Base-by-base conservation (phyloP, 768 basidiomycete species). In the Lactarius trivialis region DNA sequence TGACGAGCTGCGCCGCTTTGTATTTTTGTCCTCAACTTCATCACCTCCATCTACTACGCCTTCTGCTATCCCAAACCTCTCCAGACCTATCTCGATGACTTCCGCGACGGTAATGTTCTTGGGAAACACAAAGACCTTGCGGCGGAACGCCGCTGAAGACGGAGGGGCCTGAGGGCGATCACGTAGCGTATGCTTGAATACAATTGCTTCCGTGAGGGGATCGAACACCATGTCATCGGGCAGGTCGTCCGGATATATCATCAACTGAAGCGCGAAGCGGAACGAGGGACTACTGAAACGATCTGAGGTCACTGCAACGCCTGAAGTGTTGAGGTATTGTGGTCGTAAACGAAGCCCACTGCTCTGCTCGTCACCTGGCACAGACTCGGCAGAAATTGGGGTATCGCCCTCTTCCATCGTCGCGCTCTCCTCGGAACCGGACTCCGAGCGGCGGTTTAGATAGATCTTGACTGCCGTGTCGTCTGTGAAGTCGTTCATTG, bases 41-140 rank as follows among this genome's bases (percentile, higher is more conserved):
- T 99, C 97, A 1, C 97, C 97, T 2, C 97, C 97, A 72, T 98
- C 95, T 2, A 98, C 96, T 2, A 99, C 93, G n/a, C 95, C 97
- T 41, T 97, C 96, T 37, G 83, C 77, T 60, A 99, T 97, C 2
- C 97, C 97, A 70, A 98, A 98, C 61, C 93, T 76, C 70, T 98
- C 97, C 65, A 99, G 71, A 6, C 88, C 90, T 39, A 91, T 78
- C 73, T 99, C 97, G 41, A 97, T 93, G 15, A 95, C 94, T 73
- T 99, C 97, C 0, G 94, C 92, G 3, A 98, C 97, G 0, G 93
- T 98, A 37, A 90, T 86, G 69, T 97, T 98, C 74, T 92, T 89
- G 1, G 96, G 92, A 75, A 98, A 88, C 65, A 90, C 83, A 72
- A 98, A 90, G 51, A 96, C 81, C 73, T 94, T 94, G 61, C 85